Conservation (phyloP, 768 basidiomycete genomes). For the Naganishia vishniacii region DNA sequence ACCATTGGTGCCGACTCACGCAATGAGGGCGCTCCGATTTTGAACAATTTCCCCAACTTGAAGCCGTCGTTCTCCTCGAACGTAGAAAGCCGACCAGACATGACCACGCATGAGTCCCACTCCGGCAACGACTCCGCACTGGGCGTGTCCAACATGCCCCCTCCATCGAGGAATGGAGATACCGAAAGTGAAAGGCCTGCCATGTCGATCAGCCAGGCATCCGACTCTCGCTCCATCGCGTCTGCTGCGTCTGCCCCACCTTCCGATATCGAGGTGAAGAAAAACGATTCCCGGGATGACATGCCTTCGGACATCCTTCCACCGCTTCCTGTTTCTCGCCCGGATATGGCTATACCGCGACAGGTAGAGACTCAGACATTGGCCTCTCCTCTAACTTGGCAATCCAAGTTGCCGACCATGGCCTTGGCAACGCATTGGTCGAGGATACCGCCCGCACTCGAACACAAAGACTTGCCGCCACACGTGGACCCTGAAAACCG, state of each 20-base stretch:
- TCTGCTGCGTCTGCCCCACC: background rate
- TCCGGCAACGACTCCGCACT: too few relatives aligned
- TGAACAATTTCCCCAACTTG: too few relatives aligned
- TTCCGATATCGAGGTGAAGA: background rate
- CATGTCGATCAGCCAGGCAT: background rate
- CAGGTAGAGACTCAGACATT: background rate
- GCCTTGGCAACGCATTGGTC: conserved; percentile 3
- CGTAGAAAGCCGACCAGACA: background rate
- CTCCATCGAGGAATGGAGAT: background rate
- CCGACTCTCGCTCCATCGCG: background rate
- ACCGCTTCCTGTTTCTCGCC: too few relatives aligned
- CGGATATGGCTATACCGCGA: background rate
- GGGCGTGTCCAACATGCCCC: background rate
- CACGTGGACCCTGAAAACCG: conserved; percentile 20
- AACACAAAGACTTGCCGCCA: conserved; percentile 19
- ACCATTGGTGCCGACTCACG: background rate
- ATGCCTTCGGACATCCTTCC: background rate
- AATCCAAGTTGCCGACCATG: background rate
- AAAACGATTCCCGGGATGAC: background rate
- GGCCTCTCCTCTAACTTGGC: background rate
- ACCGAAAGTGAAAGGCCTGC: background rate
- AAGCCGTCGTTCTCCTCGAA: background rate
- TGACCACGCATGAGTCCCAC: background rate
- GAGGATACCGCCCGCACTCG: conserved; percentile 19
- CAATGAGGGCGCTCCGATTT: too few relatives aligned